Base-by-base conservation (phyloP, 73 alveolate genomes). In the Durusdinium trenchii region DNA sequence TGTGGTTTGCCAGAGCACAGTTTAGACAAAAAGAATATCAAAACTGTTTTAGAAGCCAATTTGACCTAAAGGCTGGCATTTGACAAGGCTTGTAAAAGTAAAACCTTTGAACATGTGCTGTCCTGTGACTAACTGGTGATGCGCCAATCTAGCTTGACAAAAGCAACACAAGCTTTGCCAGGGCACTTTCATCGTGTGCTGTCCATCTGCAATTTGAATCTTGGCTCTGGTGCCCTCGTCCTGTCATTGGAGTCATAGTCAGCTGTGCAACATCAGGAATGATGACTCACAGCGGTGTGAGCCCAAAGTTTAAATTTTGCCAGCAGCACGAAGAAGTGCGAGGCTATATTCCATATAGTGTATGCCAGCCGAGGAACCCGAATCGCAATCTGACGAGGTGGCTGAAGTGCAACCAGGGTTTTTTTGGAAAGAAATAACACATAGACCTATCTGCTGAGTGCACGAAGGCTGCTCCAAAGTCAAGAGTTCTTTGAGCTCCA, bases 281-380 rank as follows among this genome's bases (percentile, higher is more conserved):
- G n/a, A n/a, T n/a, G n/a, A n/a, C n/a, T n/a, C n/a, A n/a, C n/a
- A n/a, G n/a, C n/a, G n/a, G n/a, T n/a, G n/a, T n/a, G n/a, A n/a
- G n/a, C n/a, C n/a, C n/a, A n/a, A n/a, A n/a, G n/a, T n/a, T n/a
- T n/a, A n/a, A n/a, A n/a, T n/a, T n/a, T n/a, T n/a, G 71, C 75
- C 48, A 38, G 75, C n/a, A 40, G 5, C 7, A 75, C 96, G 45
- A 91, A 91, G 57, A 91, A 91, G 36, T 91, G 73, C 45, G 87
- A 69, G 75, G 89, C 89, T 28, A 91, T 91, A 89, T 91, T 91
- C 98, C 98, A 91, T 43, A 91, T 54, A 16, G 98, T 91, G 98
- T 91, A 91, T 47, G 98, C 98, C 38, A 91, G 45, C 57, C 82
- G 81, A 26, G 98, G 98, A 60, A 91, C 98, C 54, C 98, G 98